Evolutionary conservation across 345 rosid species (phyloP), one percentile per base, ranked within the genome.

Genomic region (Excoecaria agallocha): DNA sequence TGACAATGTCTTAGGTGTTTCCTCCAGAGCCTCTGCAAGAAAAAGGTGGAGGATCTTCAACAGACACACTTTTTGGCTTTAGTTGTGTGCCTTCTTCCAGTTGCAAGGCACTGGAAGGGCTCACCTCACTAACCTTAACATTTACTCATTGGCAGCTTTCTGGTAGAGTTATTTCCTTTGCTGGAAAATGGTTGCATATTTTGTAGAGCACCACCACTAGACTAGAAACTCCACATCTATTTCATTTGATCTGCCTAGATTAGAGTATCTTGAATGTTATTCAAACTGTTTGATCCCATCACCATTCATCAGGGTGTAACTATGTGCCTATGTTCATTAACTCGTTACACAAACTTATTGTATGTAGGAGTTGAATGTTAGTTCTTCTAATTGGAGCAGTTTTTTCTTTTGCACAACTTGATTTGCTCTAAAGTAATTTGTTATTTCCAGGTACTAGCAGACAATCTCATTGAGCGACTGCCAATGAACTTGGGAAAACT

Each of bases 401-500:
- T 39, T 66, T 22, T 30, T n/a, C n/a, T 43, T 43, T 43, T 39
- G 25, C 15, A 38, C 56, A 43, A 30, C 17, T 74, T 76, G 50
- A 54, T 8, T 70, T 45, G 45, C 41, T 10, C 24, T 80, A 24
- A 76, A 48, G 57, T 22, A 62, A 24, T 67, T 73, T 59, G 6
- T 11, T 25, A 38, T 62, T 76, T 78, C 77, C 89, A 94, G 98
- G 80, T 92, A 12, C 68, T 94, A 80, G 89, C 89, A 70, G 86
- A 85, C 77, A 94, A 92, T 82, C 76, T 81, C 66, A 87, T 94
- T 54, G 89, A 87, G 75, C 84, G 85, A 45, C 87, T 94, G 64
- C 98, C 97, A 1, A 77, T 85, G 56, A 92, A 87, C 77, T 75
- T 94, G 78, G 98, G 98, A 79, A 92, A 91, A 63, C 95, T 94